Evolutionary conservation across 2,329 filamentous ascomycete species (phyloP).

Genomic region (Pseudogymnoascus sp.): DNA sequence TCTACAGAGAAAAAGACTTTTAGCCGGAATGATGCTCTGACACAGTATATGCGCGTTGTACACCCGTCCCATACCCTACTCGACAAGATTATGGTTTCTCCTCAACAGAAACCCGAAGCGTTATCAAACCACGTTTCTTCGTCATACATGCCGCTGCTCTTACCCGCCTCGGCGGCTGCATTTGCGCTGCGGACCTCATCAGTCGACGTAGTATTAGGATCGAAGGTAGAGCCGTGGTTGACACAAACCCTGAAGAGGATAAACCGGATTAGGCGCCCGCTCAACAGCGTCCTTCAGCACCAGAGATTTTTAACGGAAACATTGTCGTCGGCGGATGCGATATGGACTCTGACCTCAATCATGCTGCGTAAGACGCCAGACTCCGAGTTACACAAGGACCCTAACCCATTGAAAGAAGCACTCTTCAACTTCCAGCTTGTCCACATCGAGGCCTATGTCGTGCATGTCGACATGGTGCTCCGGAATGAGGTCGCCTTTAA

Average conservation of each 20-base stretch:
- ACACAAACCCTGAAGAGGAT: conserved; percentile 94
- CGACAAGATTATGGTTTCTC: too few species aligned
- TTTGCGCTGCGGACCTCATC: conserved; percentile 78
- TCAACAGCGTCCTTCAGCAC: conserved; percentile 95
- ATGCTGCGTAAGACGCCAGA: conserved; percentile 89
- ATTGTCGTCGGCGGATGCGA: conserved; percentile 77
- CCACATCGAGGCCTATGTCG: conserved; percentile 93
- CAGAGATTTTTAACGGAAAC: conserved; percentile 92
- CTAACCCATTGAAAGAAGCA: conserved; percentile 75
- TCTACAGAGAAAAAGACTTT: neutral
- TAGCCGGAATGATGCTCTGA: too few species aligned
- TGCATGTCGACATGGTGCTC: conserved; percentile 97
- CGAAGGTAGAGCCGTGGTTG: conserved; percentile 92
- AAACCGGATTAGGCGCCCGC: conserved; percentile 89
- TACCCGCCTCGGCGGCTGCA: conserved; percentile 90
- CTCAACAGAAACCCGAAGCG: too few species aligned
- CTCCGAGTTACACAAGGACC: conserved; percentile 71
- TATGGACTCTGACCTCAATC: conserved; percentile 89
- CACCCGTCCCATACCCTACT: too few species aligned
- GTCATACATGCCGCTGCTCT: conserved; percentile 39
- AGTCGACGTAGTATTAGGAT: conserved; percentile 87
- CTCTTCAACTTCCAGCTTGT: conserved; percentile 89
- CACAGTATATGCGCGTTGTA: too few species aligned
- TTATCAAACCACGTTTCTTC: too few species aligned
- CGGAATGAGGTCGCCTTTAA: conserved; percentile 98